Evolutionary conservation across 352 stramenopile genomes (phyloP), one percentile per base, ranked within the genome.

Genomic region (Globisporangium iwayamae): DNA sequence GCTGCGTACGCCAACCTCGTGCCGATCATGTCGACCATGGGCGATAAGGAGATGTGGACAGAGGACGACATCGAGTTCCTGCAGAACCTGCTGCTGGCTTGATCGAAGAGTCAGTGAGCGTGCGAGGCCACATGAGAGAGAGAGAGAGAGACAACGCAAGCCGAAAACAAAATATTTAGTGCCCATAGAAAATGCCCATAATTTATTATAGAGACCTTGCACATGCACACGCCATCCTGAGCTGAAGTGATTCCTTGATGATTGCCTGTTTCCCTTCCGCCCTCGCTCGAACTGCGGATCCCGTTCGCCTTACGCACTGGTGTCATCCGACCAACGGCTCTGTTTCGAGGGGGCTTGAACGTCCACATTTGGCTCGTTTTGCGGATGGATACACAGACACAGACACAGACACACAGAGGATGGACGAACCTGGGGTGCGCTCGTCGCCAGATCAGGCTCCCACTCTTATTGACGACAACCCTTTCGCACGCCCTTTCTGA

Each of bases 51-150:
- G 60, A 72, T 81, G 56, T 94, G 85, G 85, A 90, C 71, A 48
- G 85, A 92, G 62, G 83, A 90, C 47, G 85, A 94, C 62, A 91
- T 94, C 60, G 73, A 90, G 52, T 89, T 94, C 57, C 68, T 94
- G 52, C 83, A 91, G 67, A 87, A 69, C 32, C 70, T 94, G 68
- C 62, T 92, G 43, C 72, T 94, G 25, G 70, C 76, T 6, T 92
- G 79, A 69, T 13, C 30, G 32, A 57, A 57, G 52, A 57, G 52
- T 28, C 52, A 57, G 52, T 18, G n/a, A 55, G 50, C 14, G 52
- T 18, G n/a, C 36, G 50, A 5, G 48, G 16, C 25, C 13, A 39
- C 11, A 13, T 6, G n/a, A 22, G 7, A 56, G 11, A 25, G 25
- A 14, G 18, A 16, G 11, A 55, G 4, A 38, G 4, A 32, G 18